Percentiles rank a stretch among this genome's conserved stretches.
phyloP scores from a whole-genome alignment of 768 basidiomycete species.

The Lanmaoa rubissima region DNA sequence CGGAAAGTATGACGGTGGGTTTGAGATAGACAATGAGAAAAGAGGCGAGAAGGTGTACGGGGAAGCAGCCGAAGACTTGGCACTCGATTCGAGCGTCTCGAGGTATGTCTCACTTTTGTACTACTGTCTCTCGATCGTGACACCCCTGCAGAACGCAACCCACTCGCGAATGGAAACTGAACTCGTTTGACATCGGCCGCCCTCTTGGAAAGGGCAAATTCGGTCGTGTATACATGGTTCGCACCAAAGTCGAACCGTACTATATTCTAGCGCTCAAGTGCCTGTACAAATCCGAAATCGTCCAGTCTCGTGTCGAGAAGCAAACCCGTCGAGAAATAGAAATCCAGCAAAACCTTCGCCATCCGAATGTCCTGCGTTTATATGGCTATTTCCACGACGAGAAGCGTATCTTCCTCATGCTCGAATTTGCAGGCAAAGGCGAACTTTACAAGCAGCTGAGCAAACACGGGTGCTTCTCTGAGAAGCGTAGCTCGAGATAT shows the following conservation, averaged over 20 bases:
- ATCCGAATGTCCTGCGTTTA: constrained; percentile 90
- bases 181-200: constrained; percentile 90
- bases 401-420: constrained; percentile 96
- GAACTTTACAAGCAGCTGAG: constrained; percentile 96
- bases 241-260: constrained; percentile 82
- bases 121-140: background rate
- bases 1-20: constrained; percentile 92
- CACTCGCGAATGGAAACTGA: constrained; percentile 82
- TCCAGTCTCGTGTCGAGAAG: constrained; percentile 89
- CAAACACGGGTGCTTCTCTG: constrained; percentile 82
- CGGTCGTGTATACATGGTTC: constrained; percentile 97
- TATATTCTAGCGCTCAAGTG: constrained; percentile 98
- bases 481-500: constrained; percentile 85
- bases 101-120: constrained; percentile 41
- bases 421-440: constrained; percentile 96
- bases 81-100: constrained; percentile 79
- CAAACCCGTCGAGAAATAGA: constrained; percentile 98
- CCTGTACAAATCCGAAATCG: constrained; percentile 94
- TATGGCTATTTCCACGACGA: constrained; percentile 99
- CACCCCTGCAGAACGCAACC: constrained; percentile 52
- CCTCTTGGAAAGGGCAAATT: constrained; percentile 99
- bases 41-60: constrained; percentile 72
- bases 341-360: constrained; percentile 94
- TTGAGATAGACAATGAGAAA: constrained; percentile 86
- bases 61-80: constrained; percentile 76